Evolutionary conservation across 352 stramenopile species (phyloP).

Genomic region (Achlya hypogyna): DNA sequence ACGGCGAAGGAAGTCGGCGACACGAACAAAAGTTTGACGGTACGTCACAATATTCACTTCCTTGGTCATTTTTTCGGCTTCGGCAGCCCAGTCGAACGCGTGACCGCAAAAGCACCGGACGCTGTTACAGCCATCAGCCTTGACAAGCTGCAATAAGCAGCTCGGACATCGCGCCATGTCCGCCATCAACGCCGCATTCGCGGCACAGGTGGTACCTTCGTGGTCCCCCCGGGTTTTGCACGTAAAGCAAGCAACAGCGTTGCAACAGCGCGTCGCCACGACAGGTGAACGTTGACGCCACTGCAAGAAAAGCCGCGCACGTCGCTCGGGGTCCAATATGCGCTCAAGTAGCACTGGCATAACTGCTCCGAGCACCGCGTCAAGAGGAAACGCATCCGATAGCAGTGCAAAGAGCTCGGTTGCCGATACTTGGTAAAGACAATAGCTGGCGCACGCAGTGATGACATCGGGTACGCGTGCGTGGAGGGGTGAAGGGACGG

Average conservation of each 20-base stretch:
- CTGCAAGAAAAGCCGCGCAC: background rate
- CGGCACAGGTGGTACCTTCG: background rate
- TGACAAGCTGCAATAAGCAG: conserved; percentile 7
- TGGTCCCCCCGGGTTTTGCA: conserved; percentile 9
- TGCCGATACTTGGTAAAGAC: background rate
- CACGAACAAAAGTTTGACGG: background rate
- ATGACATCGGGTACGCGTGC: background rate
- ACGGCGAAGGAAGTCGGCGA: background rate
- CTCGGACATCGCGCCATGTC: conserved; percentile 11
- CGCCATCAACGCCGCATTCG: background rate
- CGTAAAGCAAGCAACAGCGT: background rate
- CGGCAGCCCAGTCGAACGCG: background rate
- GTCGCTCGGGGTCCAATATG: conserved; percentile 1
- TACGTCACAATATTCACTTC: background rate
- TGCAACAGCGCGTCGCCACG: background rate
- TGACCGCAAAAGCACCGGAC: conserved; percentile 12
- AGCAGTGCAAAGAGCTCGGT: background rate
- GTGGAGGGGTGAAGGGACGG: background rate
- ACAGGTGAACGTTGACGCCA: background rate
- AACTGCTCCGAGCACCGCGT: background rate
- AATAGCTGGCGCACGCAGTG: background rate
- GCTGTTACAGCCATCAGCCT: conserved; percentile 5
- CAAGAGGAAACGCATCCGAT: background rate
- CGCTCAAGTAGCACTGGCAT: background rate
- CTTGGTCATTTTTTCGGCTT: background rate